These are phyloP conservation scores for Cladosporium oxysporum DNA, from an alignment of 2,329 filamentous ascomycete species.

Conservation along the genomic window DNA sequence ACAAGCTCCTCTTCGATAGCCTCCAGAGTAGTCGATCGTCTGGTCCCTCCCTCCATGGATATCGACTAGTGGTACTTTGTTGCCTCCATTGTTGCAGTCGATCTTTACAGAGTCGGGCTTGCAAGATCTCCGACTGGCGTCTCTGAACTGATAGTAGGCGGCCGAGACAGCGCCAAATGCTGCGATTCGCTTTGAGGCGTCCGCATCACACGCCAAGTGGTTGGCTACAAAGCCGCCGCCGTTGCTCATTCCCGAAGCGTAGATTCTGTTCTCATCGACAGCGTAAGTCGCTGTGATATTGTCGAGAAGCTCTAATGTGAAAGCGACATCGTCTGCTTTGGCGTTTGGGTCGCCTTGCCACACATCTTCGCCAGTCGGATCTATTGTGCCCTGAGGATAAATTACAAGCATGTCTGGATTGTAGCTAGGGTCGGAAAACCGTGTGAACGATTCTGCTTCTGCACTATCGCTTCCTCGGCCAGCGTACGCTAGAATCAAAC, in stretches of 20 bases:
- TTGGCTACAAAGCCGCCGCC: slow-evolving; percentile 50
- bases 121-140: slow-evolving; percentile 18
- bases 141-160: slow-evolving; percentile 42
- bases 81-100: slow-evolving; percentile 25
- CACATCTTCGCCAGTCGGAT: slow-evolving; percentile 28
- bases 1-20: slow-evolving; percentile 27
- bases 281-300: slow-evolving; percentile 43
- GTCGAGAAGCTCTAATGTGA: slow-evolving; percentile 44
- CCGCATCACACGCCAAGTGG: slow-evolving; percentile 48
- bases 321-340: slow-evolving; percentile 44
- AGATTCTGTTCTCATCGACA: slow-evolving; percentile 45
- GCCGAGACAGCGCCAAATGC: slow-evolving; percentile 51
- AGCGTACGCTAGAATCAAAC: slow-evolving; percentile 48
- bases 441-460: slow-evolving; percentile 42
- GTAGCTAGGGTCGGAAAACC: slow-evolving; percentile 46
- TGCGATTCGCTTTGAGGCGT: slow-evolving; percentile 44
- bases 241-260: slow-evolving; percentile 53
- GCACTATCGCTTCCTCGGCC: slow-evolving; percentile 39
- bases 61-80: slow-evolving; percentile 43
- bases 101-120: slow-evolving; percentile 21
- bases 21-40: slow-evolving; percentile 44
- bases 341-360: slow-evolving; percentile 49
- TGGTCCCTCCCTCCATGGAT: slow-evolving; percentile 44
- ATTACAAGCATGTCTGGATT: slow-evolving; percentile 48
- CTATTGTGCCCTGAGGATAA: slow-evolving; percentile 45